Evolutionary conservation across 176 grass and related monocot species (phyloP).

Genomic region (Avena atlantica): DNA sequence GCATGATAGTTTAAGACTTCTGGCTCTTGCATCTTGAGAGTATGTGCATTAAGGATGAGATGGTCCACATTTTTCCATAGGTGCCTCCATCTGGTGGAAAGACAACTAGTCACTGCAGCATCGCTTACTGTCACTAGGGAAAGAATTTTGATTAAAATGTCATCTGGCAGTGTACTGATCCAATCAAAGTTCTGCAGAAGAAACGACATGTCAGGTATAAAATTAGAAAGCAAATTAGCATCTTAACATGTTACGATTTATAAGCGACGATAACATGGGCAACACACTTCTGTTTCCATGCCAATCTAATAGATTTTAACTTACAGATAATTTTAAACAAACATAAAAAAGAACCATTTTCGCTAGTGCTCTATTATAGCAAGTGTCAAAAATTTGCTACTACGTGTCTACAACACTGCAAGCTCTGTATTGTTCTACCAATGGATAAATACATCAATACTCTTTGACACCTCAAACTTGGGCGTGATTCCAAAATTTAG

Average conservation of each 20-base stretch:
- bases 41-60: neutral
- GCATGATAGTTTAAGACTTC: neutral
- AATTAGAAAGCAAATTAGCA: neutral
- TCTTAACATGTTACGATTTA: neutral
- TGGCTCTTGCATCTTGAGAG: conserved; percentile 17
- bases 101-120: conserved; percentile 16
- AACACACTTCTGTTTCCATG: neutral
- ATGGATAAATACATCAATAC: neutral
- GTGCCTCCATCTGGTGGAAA: conserved; percentile 35
- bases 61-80: conserved; percentile 4
- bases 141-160: conserved; percentile 36
- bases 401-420: neutral
- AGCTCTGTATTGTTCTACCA: neutral
- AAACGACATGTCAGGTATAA: conserved; percentile 8
- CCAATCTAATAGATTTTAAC: neutral
- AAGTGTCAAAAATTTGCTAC: neutral
- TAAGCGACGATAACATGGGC: neutral
- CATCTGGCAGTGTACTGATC: conserved; percentile 39
- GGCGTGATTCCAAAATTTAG: neutral
- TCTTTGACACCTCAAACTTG: neutral
- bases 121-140: conserved; percentile 16
- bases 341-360: neutral
- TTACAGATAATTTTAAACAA: neutral
- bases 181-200: conserved; percentile 21
- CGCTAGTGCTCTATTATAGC: neutral